Evolutionary conservation across 768 basidiomycete genomes (phyloP).

Genomic region (Rhodotorula kratochvilovae): DNA sequence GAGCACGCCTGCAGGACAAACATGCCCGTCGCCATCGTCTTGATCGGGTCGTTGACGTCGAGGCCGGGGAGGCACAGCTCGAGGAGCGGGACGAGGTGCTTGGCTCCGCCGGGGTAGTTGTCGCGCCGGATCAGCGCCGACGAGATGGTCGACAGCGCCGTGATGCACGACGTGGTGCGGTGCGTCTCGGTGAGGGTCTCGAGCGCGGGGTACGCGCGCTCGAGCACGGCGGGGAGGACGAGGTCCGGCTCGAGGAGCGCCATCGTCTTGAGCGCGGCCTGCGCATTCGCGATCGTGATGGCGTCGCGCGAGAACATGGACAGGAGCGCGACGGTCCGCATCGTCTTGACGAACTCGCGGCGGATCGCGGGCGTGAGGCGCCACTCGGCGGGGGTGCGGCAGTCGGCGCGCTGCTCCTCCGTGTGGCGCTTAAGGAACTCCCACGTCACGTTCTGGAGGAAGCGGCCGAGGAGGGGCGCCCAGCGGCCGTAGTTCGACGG

Average conservation of each 20-base stretch:
- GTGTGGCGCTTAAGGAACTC: conserved; percentile 74
- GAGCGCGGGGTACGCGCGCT: conserved; percentile 78
- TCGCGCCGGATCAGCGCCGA: conserved; percentile 73
- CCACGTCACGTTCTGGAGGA: conserved; percentile 62
- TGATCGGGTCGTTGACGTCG: conserved; percentile 58
- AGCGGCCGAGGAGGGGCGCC: conserved; percentile 60
- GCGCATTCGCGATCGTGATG: conserved; percentile 67
- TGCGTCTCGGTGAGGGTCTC: conserved; percentile 87
- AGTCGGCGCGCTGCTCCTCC: conserved; percentile 68
- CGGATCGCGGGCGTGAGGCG: conserved; percentile 73
- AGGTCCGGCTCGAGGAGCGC: conserved; percentile 73
- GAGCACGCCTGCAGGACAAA: conserved; percentile 41
- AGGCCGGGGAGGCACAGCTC: conserved; percentile 79
- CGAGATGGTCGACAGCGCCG: conserved; percentile 73
- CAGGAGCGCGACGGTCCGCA: conserved; percentile 75
- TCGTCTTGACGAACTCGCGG: conserved; percentile 73
- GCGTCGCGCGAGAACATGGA: conserved; percentile 82
- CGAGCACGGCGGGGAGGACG: conserved; percentile 72
- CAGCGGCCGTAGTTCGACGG: conserved; percentile 80
- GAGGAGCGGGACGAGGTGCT: conserved; percentile 71
- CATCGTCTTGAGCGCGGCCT: conserved; percentile 76
- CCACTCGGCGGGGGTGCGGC: conserved; percentile 75
- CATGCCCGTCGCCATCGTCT: conserved; percentile 43
- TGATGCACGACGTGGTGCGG: conserved; percentile 77
- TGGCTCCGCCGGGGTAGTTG: conserved; percentile 75